Percentiles rank a stretch among this genome's conserved stretches.
These are phyloP conservation scores for Calonectria naviculata DNA, from an alignment of 2,329 filamentous ascomycete genomes.

Conservation along the genomic window DNA sequence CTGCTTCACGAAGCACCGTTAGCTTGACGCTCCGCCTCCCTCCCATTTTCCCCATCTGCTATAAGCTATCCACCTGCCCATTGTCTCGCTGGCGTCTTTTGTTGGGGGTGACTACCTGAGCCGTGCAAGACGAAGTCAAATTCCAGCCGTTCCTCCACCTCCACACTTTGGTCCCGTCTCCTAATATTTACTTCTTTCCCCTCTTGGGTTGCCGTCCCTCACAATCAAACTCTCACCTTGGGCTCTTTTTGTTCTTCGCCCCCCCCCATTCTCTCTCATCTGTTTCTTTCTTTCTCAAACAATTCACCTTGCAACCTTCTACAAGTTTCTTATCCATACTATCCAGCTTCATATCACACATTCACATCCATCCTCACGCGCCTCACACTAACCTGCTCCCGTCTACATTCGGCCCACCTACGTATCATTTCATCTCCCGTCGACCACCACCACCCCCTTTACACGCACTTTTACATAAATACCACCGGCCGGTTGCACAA, in stretches of 20 bases:
- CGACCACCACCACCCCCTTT: conserved; percentile 1
- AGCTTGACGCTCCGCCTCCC: conserved; percentile 17
- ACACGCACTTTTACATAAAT: background rate
- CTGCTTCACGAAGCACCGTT: conserved; percentile 14
- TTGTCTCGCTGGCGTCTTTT: conserved; percentile 21
- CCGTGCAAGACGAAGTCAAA: conserved; percentile 10
- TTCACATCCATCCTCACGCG: background rate
- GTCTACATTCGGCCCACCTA: background rate
- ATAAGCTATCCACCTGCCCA: conserved; percentile 6
- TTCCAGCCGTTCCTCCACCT: conserved; percentile 8
- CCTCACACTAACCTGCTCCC: conserved; percentile 2
- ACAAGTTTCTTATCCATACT: background rate
- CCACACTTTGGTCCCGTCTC: conserved; percentile 9
- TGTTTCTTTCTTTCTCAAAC: background rate
- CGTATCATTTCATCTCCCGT: conserved; percentile 3
- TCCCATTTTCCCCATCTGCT: conserved; percentile 10
- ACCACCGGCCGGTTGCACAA: background rate
- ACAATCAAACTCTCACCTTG: background rate
- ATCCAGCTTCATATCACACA: background rate
- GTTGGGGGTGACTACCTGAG: conserved; percentile 9
- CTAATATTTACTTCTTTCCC: background rate
- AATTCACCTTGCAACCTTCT: background rate
- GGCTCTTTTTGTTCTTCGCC: background rate
- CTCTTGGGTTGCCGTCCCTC: background rate
- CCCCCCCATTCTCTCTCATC: background rate